Base-by-base conservation (phyloP, 1,284 basidiomycete genomes). In the Tilletia indica region DNA sequence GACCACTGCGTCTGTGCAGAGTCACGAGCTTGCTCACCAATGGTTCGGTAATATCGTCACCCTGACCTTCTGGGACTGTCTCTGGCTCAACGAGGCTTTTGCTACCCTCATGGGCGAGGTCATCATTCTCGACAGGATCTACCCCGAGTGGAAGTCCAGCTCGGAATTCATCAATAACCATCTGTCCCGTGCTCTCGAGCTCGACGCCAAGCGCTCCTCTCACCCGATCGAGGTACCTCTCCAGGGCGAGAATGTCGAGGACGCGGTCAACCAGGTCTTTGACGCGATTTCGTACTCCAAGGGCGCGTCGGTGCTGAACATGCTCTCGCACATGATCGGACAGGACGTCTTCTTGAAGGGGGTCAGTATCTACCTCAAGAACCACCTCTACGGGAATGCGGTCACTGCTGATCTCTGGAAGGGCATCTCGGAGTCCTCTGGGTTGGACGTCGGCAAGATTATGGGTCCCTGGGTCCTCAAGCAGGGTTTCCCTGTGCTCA, bases 401-500 rank as follows among this genome's bases (percentile, higher is more conserved):
- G 90, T 91, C 70, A 95, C 94, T 16, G 89, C 88, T 72, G 93
- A 98, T 81, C 88, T 99, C 1, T 98, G 94, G 93, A 87, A 91
- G 68, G 94, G 93, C 31, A 93, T 98, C 76, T 87, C 89, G 70
- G 88, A 90, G 80, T 89, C 93, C 2, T 92, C 91, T 54, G 91
- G 90, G 16, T 82, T 90, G 48, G 90, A 97, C 78, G 89, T 97
- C 64, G 87, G 90, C 14, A 87, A 88, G 71, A 88, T 98, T 80
- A 96, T 98, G 93, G 89, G 92, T 74, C 91, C 92, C 83, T 99
- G 95, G 96, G 91, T 95, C 49, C 89, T 90, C 72, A 93, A 94
- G 88, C 91, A 90, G 74, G 73, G 85, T 73, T 85, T 83, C 75
- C 94, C 94, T 3, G 90, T 98, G 36, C 85, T 99, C 68, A 92